Evolutionary conservation across 306 rosid species (phyloP).

Genomic region (Vachellia pachyceras): DNA sequence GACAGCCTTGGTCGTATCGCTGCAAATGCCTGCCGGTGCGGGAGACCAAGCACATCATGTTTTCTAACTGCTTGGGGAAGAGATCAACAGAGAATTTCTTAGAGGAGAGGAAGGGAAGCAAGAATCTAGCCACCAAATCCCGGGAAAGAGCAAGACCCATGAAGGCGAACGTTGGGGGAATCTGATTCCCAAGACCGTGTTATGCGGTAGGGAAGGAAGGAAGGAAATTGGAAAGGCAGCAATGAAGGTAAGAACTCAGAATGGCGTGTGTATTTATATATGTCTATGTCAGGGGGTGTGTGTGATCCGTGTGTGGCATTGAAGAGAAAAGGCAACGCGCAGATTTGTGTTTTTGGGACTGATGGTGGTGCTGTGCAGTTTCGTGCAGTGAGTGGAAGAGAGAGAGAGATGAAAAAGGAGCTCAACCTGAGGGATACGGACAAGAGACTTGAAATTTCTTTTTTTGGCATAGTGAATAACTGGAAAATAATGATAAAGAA

Average conservation of each 20-base stretch:
- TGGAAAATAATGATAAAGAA: neutral
- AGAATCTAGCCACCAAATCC: conserved; percentile 21
- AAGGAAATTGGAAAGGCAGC: neutral
- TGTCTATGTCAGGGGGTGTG: neutral
- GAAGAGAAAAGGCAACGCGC: neutral
- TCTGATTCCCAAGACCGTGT: neutral
- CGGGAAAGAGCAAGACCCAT: conserved; percentile 64
- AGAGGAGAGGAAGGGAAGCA: conserved; percentile 35
- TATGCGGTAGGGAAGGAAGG: neutral
- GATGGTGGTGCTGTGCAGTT: neutral
- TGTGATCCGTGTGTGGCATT: neutral
- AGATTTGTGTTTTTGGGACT: neutral
- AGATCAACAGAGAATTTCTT: conserved; percentile 33
- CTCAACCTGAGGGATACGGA: neutral
- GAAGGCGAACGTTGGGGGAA: neutral
- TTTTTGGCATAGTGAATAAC: too few relatives aligned
- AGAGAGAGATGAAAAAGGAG: neutral
- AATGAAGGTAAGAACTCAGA: neutral
- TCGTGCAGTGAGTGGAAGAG: neutral
- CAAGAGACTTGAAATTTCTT: too few relatives aligned
- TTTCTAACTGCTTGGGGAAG: conserved; percentile 40
- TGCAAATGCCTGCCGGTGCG: conserved; percentile 68
- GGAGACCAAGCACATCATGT: conserved; percentile 51
- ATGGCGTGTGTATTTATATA: neutral
- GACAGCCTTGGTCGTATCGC: conserved; percentile 60